Percentiles rank a stretch among this genome's conserved stretches.
Evolutionary conservation across 345 rosid species (phyloP).

Genomic region (Schrenkiella parvula): DNA sequence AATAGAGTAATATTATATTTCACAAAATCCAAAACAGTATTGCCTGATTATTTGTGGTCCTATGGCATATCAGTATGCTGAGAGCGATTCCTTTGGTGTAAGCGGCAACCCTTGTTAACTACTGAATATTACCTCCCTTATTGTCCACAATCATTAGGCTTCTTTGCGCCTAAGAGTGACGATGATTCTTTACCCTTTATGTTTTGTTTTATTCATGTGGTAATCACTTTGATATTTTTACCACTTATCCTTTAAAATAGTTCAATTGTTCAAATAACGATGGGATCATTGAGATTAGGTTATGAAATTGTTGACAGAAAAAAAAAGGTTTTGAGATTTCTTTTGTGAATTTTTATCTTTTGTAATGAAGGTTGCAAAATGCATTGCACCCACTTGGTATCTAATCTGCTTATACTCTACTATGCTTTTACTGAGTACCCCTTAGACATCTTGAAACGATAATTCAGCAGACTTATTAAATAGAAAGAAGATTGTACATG

Average conservation of each 20-base stretch:
- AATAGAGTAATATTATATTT: background rate
- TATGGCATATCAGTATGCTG: background rate
- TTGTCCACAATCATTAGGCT: background rate
- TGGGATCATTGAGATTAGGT: background rate
- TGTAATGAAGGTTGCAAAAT: too few relatives aligned
- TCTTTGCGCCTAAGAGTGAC: constrained; percentile 1
- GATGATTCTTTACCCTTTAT: background rate
- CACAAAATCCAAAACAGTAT: background rate
- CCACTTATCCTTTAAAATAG: background rate
- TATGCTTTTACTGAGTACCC: background rate
- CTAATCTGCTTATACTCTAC: background rate
- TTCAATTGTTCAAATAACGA: background rate
- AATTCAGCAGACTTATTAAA: background rate
- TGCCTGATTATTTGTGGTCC: background rate
- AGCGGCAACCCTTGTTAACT: constrained; percentile 21
- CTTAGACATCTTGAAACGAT: background rate
- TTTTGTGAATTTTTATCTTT: too few relatives aligned
- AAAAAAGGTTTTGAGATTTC: too few relatives aligned
- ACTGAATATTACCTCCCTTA: background rate
- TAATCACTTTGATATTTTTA: background rate
- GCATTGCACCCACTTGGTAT: background rate
- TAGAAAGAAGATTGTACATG: background rate
- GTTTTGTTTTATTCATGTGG: background rate
- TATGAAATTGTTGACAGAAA: too few relatives aligned
- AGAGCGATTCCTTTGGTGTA: background rate